Evolutionary conservation across 176 grass and related monocot genomes (phyloP), one percentile per base, ranked within the genome.

Genomic region (Melocanna baccifera): DNA sequence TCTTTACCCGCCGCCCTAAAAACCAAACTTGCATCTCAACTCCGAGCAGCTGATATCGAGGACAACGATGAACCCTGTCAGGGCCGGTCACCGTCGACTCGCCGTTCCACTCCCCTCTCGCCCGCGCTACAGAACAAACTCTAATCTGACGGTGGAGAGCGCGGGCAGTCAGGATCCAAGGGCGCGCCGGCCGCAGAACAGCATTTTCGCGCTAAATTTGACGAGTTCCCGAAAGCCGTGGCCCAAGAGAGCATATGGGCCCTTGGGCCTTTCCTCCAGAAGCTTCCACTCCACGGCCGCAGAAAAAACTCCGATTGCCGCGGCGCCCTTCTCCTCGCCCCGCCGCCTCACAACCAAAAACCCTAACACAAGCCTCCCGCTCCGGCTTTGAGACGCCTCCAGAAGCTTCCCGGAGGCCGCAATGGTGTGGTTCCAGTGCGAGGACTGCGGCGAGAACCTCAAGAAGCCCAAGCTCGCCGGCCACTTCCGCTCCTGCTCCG

Each of bases 381-480:
- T 50, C 66, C 62, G 36, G 40, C 47, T 7, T 20, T 36, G 16
- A 51, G 11, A 20, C 79, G 50, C 79, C 55, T 47, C 52, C 52
- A 76, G 79, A 71, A 84, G 28, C 81, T 65, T 78, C 75, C 87
- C 16, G 61, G 29, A 15, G 42, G 41, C 43, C 18, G 81, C 78
- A 34, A 99, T 99, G 96, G 96, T 99, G 70, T 99, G 96, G 96
- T 99, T 99, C 73, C 96, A 96, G 86, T 98, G 96, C 81, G 96
- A 99, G 69, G 93, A 92, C 53, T 96, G 96, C 34, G 91, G 93
- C 10, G 96, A 94, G 77, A 85, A 99, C 74, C 81, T 99, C 83
- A 99, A 94, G 93, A 96, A 99, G 81, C 96, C 96, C 62, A 99
- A 96, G 86, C 93, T 99, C 47, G 90, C 91, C 41, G 80, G 88